Percentiles rank a stretch among this genome's conserved stretches.
Conservation (phyloP, 2,329 filamentous ascomycete species). For the Arthrobotrys musiformis region DNA sequence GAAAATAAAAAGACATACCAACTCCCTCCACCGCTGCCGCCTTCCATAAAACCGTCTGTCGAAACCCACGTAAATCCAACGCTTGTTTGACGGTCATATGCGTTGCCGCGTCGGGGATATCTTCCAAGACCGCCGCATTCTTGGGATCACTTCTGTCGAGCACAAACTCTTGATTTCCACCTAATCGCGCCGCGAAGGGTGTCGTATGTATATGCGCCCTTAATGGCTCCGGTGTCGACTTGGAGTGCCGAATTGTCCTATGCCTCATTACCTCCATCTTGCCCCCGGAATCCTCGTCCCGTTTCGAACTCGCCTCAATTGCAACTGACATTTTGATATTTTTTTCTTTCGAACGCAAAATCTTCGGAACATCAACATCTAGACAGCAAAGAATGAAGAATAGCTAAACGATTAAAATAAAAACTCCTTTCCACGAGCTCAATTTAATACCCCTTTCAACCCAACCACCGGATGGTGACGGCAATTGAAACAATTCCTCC, state of each 20-base stretch:
- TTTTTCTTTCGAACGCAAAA: background rate
- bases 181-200: conserved; percentile 56
- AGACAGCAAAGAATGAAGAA: background rate
- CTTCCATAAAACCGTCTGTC: conserved; percentile 38
- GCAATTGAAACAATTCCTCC: background rate
- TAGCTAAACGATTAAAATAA: background rate
- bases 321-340: conserved; percentile 15
- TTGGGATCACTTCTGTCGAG: conserved; percentile 55
- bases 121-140: conserved; percentile 48
- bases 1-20: conserved; percentile 32
- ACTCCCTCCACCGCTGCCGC: conserved; percentile 44
- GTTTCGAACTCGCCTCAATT: conserved; percentile 10
- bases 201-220: conserved; percentile 4
- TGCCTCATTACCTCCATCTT: background rate
- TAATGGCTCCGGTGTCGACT: background rate
- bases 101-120: conserved; percentile 50
- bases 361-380: no score
- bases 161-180: conserved; percentile 57
- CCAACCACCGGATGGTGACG: background rate
- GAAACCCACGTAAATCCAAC: conserved; percentile 40
- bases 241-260: background rate
- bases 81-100: conserved; percentile 52
- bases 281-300: background rate
- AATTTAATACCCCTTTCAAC: background rate
- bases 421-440: background rate